Evolutionary conservation across 2,329 filamentous ascomycete genomes (phyloP).

Genomic region (Fusarium sp.): DNA sequence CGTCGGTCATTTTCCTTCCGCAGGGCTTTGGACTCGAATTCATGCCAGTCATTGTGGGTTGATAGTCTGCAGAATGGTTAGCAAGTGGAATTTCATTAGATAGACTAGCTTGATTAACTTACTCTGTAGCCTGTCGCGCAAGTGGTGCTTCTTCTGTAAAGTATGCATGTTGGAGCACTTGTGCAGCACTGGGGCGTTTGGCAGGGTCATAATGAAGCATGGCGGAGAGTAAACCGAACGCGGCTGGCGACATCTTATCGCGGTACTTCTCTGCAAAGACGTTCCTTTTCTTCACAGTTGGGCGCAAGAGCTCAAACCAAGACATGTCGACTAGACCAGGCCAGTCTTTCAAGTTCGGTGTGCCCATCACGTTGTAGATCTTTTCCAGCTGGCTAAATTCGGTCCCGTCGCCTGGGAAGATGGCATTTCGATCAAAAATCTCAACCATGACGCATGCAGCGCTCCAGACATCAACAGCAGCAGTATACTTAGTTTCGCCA

Average conservation of each 20-base stretch:
- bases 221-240: slow-evolving; percentile 81
- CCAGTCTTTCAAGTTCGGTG: slow-evolving; percentile 87
- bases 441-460: slow-evolving; percentile 97
- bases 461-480: slow-evolving; percentile 95
- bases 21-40: slow-evolving; percentile 96
- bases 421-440: slow-evolving; percentile 92
- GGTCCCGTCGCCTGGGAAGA: slow-evolving; percentile 95
- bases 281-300: slow-evolving; percentile 76
- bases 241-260: slow-evolving; percentile 79
- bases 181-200: slow-evolving; percentile 83
- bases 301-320: slow-evolving; percentile 93
- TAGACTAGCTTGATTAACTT: slow-evolving; percentile 54
- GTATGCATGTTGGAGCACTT: slow-evolving; percentile 88
- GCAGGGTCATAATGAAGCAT: slow-evolving; percentile 93
- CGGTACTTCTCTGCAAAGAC: slow-evolving; percentile 87
- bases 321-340: slow-evolving; percentile 91
- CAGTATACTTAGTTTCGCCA: slow-evolving; percentile 90
- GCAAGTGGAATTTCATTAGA: slow-evolving; percentile 13
- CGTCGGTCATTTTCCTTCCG: slow-evolving; percentile 86
- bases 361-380: slow-evolving; percentile 93
- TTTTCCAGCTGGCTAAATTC: slow-evolving; percentile 97
- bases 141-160: slow-evolving; percentile 85
- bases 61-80: slow-evolving; percentile 69
- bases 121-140: slow-evolving; percentile 83
- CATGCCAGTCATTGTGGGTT: slow-evolving; percentile 93